Conservation (phyloP, 345 rosid genomes). For the Citrus maxima region DNA sequence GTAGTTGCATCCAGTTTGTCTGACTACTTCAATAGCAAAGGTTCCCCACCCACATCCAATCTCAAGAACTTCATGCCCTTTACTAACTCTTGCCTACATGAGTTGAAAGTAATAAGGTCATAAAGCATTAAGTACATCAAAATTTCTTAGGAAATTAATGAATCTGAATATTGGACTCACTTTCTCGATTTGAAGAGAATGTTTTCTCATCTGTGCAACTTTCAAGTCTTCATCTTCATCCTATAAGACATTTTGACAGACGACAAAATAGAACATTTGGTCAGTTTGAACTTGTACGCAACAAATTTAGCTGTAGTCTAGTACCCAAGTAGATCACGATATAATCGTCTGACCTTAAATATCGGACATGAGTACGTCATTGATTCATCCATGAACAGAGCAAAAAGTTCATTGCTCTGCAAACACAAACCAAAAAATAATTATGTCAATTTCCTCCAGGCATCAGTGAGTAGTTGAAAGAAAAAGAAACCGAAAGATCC, state of each 20-base stretch:
- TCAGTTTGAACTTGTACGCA: too few relatives aligned
- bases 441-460: too few relatives aligned
- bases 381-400: slow-evolving; percentile 81
- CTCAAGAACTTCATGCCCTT: slow-evolving; percentile 69
- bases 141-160: too few relatives aligned
- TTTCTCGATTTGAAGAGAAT: slow-evolving; percentile 64
- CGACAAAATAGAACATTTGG: too few relatives aligned
- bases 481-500: too few relatives aligned
- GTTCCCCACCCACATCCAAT: slow-evolving; percentile 97
- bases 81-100: slow-evolving; percentile 54
- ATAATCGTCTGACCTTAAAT: slow-evolving; percentile 45
- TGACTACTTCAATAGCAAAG: slow-evolving; percentile 81
- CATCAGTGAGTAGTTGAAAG: too few relatives aligned
- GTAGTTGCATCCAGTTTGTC: slow-evolving; percentile 80
- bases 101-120: neutral
- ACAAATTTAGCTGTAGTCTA: too few relatives aligned
- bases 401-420: slow-evolving; percentile 80
- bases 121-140: neutral
- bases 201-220: slow-evolving; percentile 74
- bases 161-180: slow-evolving; percentile 27
- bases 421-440: too few relatives aligned
- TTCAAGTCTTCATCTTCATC: slow-evolving; percentile 60
- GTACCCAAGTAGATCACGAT: too few relatives aligned
- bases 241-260: slow-evolving; percentile 27
- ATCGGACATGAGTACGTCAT: slow-evolving; percentile 87